Conservation (phyloP, 2,329 filamentous ascomycete species). For the Penicillium sp. region DNA sequence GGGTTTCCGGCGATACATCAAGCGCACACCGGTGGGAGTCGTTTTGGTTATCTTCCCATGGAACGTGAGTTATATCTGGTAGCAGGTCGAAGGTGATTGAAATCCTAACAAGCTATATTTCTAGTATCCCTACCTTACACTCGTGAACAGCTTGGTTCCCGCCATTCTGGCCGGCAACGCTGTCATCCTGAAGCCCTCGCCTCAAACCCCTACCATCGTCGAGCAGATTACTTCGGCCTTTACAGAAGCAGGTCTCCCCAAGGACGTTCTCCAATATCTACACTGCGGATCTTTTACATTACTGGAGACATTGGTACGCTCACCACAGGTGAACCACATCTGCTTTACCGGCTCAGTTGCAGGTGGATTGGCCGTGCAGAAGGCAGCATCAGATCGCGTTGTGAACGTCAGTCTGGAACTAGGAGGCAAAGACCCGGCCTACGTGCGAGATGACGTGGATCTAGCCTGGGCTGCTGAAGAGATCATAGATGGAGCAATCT, state of each 20-base stretch:
- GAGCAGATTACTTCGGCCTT: constrained; percentile 81
- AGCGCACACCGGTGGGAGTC: constrained; percentile 82
- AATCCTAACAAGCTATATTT: not conserved
- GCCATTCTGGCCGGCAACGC: constrained; percentile 88
- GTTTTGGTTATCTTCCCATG: constrained; percentile 89
- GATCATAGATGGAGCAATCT: constrained; percentile 92
- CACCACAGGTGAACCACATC: constrained; percentile 73
- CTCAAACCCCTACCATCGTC: constrained; percentile 87
- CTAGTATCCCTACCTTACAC: constrained; percentile 92
- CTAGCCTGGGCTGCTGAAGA: constrained; percentile 87
- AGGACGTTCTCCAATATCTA: constrained; percentile 86
- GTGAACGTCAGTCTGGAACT: constrained; percentile 72
- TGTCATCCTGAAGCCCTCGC: constrained; percentile 90
- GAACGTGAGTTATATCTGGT: constrained; percentile 67
- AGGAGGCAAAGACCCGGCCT: constrained; percentile 67
- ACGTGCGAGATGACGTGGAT: constrained; percentile 82
- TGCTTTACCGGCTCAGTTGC: constrained; percentile 94
- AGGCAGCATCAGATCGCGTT: constrained; percentile 77
- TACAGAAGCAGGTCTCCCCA: constrained; percentile 72
- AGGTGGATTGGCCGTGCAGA: constrained; percentile 80
- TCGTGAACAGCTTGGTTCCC: constrained; percentile 88
- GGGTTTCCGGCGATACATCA: constrained; percentile 81
- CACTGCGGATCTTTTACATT: constrained; percentile 77
- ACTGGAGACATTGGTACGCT: constrained; percentile 75
- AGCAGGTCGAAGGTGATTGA: not conserved